Evolutionary conservation across 345 rosid species (phyloP).

Genomic region (Populus alba): DNA sequence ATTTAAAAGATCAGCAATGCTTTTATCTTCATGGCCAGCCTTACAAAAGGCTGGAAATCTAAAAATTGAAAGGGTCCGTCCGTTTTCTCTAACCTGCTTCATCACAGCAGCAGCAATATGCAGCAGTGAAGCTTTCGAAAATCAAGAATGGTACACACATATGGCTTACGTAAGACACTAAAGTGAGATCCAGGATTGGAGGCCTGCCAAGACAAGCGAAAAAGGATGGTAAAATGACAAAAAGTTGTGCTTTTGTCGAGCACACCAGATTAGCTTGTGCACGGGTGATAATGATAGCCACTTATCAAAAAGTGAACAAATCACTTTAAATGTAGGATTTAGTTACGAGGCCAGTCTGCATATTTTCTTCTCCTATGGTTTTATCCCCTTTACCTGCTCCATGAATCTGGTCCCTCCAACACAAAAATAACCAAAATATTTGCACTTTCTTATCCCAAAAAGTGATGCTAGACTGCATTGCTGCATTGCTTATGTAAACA

Average conservation of each 20-base stretch:
- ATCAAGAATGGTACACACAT: background rate
- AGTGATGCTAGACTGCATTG: constrained; percentile 10
- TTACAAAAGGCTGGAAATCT: background rate
- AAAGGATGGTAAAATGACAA: background rate
- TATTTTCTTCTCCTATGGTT: background rate
- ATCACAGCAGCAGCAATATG: background rate
- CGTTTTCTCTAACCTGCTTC: background rate
- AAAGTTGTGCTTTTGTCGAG: background rate
- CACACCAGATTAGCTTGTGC: background rate
- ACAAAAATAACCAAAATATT: background rate
- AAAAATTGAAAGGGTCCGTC: background rate
- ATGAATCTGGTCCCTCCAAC: background rate
- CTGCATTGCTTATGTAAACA: background rate
- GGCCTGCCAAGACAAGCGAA: background rate
- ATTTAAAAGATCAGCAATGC: background rate
- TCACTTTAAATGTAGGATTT: background rate
- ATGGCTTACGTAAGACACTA: background rate
- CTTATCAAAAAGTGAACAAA: background rate
- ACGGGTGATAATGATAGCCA: background rate
- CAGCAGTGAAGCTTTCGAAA: background rate
- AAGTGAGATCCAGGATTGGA: background rate
- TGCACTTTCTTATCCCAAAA: background rate
- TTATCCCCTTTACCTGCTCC: constrained; percentile 3
- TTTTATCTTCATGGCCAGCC: background rate
- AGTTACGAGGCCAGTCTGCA: background rate